A percentile compares a stretch with the other conserved stretches of the same genome.
These are phyloP conservation scores for Gelatoporia subvermispora DNA, from an alignment of 768 basidiomycete genomes.

Conservation along the genomic window DNA sequence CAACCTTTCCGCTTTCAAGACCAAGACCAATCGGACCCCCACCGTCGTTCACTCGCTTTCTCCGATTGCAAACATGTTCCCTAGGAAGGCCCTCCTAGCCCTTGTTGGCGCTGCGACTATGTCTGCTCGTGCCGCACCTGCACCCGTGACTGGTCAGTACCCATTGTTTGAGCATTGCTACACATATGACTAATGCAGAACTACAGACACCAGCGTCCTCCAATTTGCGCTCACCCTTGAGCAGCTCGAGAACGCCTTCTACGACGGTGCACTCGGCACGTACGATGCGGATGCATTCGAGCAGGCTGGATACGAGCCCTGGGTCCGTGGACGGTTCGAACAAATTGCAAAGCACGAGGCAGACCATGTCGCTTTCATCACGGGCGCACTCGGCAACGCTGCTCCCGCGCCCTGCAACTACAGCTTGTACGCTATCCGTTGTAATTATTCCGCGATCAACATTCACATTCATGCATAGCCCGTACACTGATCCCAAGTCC, in stretches of 20 bases:
- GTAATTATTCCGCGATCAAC: not conserved
- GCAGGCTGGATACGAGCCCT: conserved; percentile 41
- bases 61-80: conserved; percentile 3
- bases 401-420: conserved; percentile 57
- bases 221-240: conserved; percentile 47
- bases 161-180: too few relatives aligned
- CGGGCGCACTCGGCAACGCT: conserved; percentile 37
- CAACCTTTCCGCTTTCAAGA: not conserved
- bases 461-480: conserved; percentile 20
- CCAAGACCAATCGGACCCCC: too few relatives aligned
- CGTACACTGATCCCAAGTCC: conserved; percentile 35
- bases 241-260: conserved; percentile 44
- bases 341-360: conserved; percentile 54
- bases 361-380: conserved; percentile 50
- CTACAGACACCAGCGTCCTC: conserved; percentile 27
- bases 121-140: not conserved
- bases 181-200: not conserved
- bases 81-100: conserved; percentile 9
- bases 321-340: conserved; percentile 44
- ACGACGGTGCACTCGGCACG: conserved; percentile 36
- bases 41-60: not conserved
- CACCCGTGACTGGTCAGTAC: not conserved
- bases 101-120: conserved; percentile 12
- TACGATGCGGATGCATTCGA: conserved; percentile 43
- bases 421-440: conserved; percentile 35